A percentile compares a stretch with the other conserved stretches of the same genome.
Conservation (phyloP, 148 eudicot genomes). For the Rhododendron kiyosumense region DNA sequence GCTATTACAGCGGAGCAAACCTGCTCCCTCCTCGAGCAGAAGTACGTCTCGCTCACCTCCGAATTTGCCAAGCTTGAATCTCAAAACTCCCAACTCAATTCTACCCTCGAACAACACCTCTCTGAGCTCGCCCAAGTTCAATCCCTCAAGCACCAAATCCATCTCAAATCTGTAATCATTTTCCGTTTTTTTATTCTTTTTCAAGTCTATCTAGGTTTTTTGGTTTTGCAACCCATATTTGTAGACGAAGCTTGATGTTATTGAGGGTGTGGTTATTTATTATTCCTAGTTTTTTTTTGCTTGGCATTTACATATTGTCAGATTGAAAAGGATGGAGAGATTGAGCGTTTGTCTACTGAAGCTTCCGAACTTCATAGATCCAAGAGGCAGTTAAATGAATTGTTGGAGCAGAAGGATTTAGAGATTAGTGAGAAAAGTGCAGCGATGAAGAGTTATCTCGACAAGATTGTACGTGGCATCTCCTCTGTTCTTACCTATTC, state of each 20-base stretch:
- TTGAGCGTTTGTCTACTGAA: constrained; percentile 62
- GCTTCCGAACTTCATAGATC: constrained; percentile 73
- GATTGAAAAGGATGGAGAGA: constrained; percentile 85
- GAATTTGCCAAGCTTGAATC: constrained; percentile 53
- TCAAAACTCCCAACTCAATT: constrained; percentile 34
- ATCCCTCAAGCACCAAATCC: constrained; percentile 69
- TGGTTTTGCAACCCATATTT: neutral
- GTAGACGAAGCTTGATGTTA: neutral
- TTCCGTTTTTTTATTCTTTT: neutral
- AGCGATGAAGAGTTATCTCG: constrained; percentile 58
- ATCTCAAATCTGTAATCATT: constrained; percentile 44
- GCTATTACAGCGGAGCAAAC: constrained; percentile 91
- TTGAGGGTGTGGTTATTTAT: constrained; percentile 7
- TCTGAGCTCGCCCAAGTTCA: constrained; percentile 57
- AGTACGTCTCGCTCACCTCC: constrained; percentile 61
- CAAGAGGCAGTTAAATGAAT: constrained; percentile 73
- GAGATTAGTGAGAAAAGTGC: constrained; percentile 78
- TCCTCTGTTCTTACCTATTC: neutral
- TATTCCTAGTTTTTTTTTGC: neutral
- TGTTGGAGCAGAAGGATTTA: constrained; percentile 64
- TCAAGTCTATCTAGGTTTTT: neutral
- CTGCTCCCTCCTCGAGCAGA: constrained; percentile 80
- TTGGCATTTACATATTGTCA: constrained; percentile 10
- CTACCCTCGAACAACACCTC: constrained; percentile 33
- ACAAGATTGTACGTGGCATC: constrained; percentile 53